Evolutionary conservation across 1,284 basidiomycete species (phyloP).

Genomic region (Hypsizygus ulmarius): DNA sequence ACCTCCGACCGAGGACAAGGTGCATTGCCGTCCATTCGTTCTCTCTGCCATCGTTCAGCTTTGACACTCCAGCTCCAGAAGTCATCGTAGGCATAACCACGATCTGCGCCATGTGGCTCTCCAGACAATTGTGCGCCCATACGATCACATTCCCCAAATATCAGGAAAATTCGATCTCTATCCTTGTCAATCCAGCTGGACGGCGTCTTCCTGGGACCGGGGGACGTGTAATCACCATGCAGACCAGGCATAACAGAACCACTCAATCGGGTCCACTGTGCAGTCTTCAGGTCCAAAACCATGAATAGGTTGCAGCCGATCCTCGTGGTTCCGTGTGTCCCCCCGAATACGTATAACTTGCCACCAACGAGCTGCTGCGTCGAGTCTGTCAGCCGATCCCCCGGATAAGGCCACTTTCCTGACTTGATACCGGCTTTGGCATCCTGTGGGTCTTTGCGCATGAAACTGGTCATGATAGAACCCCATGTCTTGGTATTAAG

Average conservation of each 20-base stretch:
- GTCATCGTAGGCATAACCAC: slow-evolving; percentile 34
- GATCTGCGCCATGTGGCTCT: slow-evolving; percentile 23
- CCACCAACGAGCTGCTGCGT: slow-evolving; percentile 18
- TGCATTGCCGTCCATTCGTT: slow-evolving; percentile 35
- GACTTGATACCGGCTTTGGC: background rate
- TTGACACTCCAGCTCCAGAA: slow-evolving; percentile 39
- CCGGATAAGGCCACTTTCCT: slow-evolving; percentile 19
- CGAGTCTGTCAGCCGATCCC: slow-evolving; percentile 16
- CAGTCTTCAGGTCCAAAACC: slow-evolving; percentile 22
- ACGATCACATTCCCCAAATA: slow-evolving; percentile 37
- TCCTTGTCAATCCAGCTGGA: slow-evolving; percentile 31
- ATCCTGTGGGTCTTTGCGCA: background rate
- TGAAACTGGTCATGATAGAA: slow-evolving; percentile 7
- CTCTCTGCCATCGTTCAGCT: slow-evolving; percentile 32
- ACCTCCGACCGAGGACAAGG: slow-evolving; percentile 38
- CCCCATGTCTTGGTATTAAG: slow-evolving; percentile 17
- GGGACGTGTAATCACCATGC: slow-evolving; percentile 17
- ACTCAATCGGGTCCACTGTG: slow-evolving; percentile 16
- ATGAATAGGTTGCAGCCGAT: slow-evolving; percentile 24
- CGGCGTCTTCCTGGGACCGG: slow-evolving; percentile 28
- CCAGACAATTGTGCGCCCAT: slow-evolving; percentile 20
- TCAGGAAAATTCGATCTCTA: slow-evolving; percentile 30
- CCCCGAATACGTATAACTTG: slow-evolving; percentile 16
- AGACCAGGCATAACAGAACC: slow-evolving; percentile 13
- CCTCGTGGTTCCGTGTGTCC: slow-evolving; percentile 15